A percentile compares a stretch with the other conserved stretches of the same genome.
These are phyloP conservation scores for Beauveria brongniartii DNA, from an alignment of 2,329 filamentous ascomycete species.

Conservation along the genomic window DNA sequence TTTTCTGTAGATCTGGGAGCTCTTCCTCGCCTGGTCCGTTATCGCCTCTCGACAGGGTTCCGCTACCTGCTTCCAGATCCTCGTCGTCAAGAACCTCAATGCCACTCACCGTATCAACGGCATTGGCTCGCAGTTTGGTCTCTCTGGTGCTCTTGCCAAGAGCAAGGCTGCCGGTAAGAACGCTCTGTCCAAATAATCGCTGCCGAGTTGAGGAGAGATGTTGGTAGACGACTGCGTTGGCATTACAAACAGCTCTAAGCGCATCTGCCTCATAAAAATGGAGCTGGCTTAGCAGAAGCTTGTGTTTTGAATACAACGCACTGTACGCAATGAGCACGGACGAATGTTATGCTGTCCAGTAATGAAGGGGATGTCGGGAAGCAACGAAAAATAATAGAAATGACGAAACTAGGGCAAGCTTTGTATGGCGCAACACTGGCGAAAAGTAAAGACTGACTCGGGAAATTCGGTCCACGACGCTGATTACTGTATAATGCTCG, in stretches of 20 bases:
- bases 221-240: not conserved
- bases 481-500: not conserved
- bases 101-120: slow-evolving; percentile 75
- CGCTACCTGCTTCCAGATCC: slow-evolving; percentile 82
- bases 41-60: slow-evolving; percentile 77
- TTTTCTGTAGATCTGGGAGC: slow-evolving; percentile 73
- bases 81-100: slow-evolving; percentile 84
- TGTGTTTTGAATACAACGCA: slow-evolving; percentile 9
- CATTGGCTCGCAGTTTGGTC: slow-evolving; percentile 58
- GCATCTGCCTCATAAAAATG: not conserved
- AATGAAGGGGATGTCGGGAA: not conserved
- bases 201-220: not conserved
- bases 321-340: slow-evolving; percentile 1
- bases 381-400: not conserved
- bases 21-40: slow-evolving; percentile 78
- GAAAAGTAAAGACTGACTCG: slow-evolving; percentile 3
- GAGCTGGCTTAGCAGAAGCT: not conserved
- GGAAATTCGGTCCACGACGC: slow-evolving; percentile 3
- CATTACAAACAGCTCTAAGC: not conserved
- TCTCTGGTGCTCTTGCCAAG: slow-evolving; percentile 50
- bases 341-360: not conserved
- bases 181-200: slow-evolving; percentile 4
- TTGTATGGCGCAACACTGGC: slow-evolving; percentile 4
- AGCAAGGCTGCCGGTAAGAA: slow-evolving; percentile 28
- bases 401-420: not conserved